These are phyloP conservation scores for Staphylotrichum longicolle DNA, from an alignment of 495 filamentous ascomycete genomes.

Conservation along the genomic window DNA sequence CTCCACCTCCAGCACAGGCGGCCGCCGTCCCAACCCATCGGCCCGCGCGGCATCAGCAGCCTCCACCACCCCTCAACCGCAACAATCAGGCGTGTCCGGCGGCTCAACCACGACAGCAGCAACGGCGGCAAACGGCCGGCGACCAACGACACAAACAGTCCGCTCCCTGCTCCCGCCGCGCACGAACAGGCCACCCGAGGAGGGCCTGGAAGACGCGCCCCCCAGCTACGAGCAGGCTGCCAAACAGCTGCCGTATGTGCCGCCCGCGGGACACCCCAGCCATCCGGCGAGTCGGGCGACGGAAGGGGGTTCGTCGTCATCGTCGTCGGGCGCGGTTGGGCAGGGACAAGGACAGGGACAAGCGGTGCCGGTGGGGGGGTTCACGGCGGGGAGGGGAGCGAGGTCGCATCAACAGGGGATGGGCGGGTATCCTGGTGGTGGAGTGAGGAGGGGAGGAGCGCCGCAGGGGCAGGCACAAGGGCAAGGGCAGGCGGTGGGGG, in stretches of 20 bases:
- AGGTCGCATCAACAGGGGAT: neutral
- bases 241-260: constrained; percentile 59
- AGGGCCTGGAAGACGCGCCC: constrained; percentile 54
- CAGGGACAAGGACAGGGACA: neutral
- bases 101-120: neutral
- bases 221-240: constrained; percentile 83
- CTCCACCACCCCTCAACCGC: neutral
- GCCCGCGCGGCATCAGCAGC: neutral
- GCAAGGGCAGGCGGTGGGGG: neutral
- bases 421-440: constrained; percentile 11
- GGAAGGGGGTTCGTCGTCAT: neutral
- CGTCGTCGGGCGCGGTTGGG: too few relatives aligned
- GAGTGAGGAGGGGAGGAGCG: constrained; percentile 4
- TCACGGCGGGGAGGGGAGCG: neutral
- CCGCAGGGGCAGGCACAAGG: constrained; percentile 17
- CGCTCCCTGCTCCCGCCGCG: constrained; percentile 45
- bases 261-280: constrained; percentile 58
- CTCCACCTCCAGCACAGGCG: neutral
- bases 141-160: constrained; percentile 38
- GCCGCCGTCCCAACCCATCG: neutral
- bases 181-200: constrained; percentile 40
- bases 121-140: constrained; percentile 20
- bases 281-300: constrained; percentile 47
- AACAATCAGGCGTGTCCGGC: constrained; percentile 14
- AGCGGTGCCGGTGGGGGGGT: neutral